Conservation (phyloP, 208 protist species). For the Balamuthia mandrillaris region DNA sequence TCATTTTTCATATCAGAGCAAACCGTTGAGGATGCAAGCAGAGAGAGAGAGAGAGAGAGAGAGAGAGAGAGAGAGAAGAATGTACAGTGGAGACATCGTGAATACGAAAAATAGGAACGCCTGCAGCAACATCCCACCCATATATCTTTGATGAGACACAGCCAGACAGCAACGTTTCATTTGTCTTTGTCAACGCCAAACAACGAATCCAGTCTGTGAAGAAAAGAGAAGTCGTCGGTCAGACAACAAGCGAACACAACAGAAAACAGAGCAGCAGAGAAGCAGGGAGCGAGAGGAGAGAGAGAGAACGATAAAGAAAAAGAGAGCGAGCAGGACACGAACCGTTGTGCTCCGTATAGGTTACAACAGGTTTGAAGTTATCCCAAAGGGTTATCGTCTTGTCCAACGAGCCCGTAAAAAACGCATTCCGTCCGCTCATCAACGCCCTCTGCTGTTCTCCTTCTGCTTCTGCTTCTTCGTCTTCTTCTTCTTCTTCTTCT, state of each 20-base stretch:
- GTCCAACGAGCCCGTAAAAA: neutral
- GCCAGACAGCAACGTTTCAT: neutral
- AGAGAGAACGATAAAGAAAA: no score
- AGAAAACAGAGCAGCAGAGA: no score
- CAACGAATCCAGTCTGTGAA: neutral
- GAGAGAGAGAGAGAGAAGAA: neutral
- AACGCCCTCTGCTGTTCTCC: neutral
- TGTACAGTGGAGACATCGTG: neutral
- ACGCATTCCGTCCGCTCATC: neutral
- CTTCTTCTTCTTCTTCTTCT: neutral
- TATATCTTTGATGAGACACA: neutral
- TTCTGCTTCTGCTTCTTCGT: neutral
- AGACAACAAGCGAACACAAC: no score
- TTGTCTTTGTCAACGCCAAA: neutral
- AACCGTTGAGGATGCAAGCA: no score
- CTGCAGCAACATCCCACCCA: neutral
- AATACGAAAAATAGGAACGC: neutral
- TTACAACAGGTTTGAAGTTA: neutral
- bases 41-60: neutral
- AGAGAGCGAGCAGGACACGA: neutral
- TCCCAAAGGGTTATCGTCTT: neutral
- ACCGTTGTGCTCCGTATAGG: neutral
- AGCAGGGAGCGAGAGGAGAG: no score
- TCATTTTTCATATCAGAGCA: no score
- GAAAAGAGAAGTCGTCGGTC: neutral